Base-by-base conservation (phyloP, 1,139 yeast species). In the Suhomyces coccinellae region DNA sequence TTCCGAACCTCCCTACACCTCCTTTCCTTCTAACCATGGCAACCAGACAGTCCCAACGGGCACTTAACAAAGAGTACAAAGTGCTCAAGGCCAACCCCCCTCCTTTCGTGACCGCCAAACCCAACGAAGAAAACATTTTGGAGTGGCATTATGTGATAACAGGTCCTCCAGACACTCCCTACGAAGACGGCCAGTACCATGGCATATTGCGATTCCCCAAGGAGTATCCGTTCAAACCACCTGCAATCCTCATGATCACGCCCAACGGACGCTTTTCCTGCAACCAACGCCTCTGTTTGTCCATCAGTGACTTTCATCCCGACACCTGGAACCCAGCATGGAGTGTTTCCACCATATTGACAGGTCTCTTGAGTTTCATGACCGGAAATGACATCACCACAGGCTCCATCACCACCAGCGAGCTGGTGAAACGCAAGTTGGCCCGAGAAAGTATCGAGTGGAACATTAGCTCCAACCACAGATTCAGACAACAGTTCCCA, bases 281-380 rank as follows among this genome's bases (percentile, higher is more conserved):
- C 43, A 86, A 87, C 60, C 80, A 89, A 7, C 72, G 96, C 38
- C 74, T 91, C 38, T 91, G 98, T 67, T 71, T 91, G 41, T 83
- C 90, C 35, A 90, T 91, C 83, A 84, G 93, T 56, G 97, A 91
- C 61, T 90, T 82, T 64, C 98, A 91, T 57, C 97, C 97, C 8
- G 93, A 88, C 62, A 72, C 87, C 1, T 90, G 97, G 97, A 89
- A 90, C 63, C 97, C 97, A 1, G 89, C 95, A 4, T 90, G 97
- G 97, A 83, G 89, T 45, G 97, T 90, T 16, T 75, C 88, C 24
- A 88, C 97, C 0, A 90, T 90, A 17, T 72, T 90, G 55, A 87
- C 84, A 7, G 97, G 97, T 0, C 68, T 90, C 40, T 69, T 90
- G 53, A 86, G 96, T 59, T 90, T 90, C 58, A 90, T 90, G 97